Base-by-base conservation (phyloP, 2,329 filamentous ascomycete genomes). In the Fusarium palustre region DNA sequence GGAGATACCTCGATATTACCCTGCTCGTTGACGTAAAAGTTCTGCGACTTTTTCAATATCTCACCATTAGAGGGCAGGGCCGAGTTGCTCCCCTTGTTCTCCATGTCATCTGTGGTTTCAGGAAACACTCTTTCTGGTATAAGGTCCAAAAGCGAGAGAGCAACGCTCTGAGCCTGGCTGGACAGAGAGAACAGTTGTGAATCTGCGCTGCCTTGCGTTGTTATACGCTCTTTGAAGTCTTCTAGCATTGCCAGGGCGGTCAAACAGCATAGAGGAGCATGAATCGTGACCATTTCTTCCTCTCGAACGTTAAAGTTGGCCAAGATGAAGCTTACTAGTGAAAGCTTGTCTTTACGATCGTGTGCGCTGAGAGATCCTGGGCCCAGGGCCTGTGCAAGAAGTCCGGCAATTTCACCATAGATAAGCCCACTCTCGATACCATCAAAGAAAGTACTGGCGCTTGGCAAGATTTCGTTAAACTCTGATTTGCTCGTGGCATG, bases 391-490 rank as follows among this genome's bases (percentile, higher is more conserved):
- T 89, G 85, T 2, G 85, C 84, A 62, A 96, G 82, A 42, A 96
- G 84, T 15, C 88, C 83, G 58, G 93, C 82, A 58, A 97, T 85
- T 76, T 97, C 93, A 48, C 91, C 90, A 84, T 97, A 99, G 47
- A 99, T 97, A 22, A 98, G 84, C 10, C 92, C 91, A 74, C 94
- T 97, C 79, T 99, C 96, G 39, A 98, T 95, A 7, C 95, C 95
- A 76, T 99, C 96, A 72, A 99, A 99, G 80, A 99, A 99, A 41
- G 96, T 91, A 76, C 92, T 97, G 7, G 95, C 96, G 76, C 95
- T 98, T 71, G 93, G 90, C 70, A 98, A 86, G 4, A 98, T 94
- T 78, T 99, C 96, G 16, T 89, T 86, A 65, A 96, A 93, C 60
- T 95, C 89, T 9, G 86, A 80, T 74, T 91, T 91, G n/a, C 85